These are phyloP conservation scores for Ogataea chonburiensis DNA, from an alignment of 805 yeast species.

Conservation along the genomic window DNA sequence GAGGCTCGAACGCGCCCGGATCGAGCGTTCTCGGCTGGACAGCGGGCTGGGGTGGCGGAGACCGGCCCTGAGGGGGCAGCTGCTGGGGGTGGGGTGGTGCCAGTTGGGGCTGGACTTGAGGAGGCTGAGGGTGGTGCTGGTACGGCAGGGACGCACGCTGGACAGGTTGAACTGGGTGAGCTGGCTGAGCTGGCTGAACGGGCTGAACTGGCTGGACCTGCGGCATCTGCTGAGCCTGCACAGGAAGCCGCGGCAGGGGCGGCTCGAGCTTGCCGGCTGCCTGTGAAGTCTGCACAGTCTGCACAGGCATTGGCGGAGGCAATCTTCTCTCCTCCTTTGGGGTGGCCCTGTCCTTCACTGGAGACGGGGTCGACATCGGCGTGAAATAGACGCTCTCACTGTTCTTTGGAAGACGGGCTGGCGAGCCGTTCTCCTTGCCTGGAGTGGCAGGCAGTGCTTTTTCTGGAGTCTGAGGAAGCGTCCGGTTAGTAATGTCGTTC, in stretches of 20 bases:
- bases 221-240: background rate
- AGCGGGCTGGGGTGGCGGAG: background rate
- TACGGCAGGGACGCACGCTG: background rate
- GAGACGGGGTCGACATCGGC: constrained; percentile 11
- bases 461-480: constrained; percentile 8
- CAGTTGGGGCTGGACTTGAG: background rate
- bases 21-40: background rate
- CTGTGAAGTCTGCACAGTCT: background rate
- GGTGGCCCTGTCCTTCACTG: too few relatives aligned
- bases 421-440: constrained; percentile 7
- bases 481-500: constrained; percentile 19
- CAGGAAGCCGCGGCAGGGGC: constrained; percentile 1
- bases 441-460: constrained; percentile 9
- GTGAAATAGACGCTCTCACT: constrained; percentile 13
- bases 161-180: background rate
- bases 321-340: constrained; percentile 12
- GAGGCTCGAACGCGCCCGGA: constrained; percentile 5
- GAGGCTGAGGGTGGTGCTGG: constrained; percentile 1
- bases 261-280: background rate
- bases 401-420: constrained; percentile 4
- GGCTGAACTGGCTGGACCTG: constrained; percentile 1
- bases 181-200: background rate
- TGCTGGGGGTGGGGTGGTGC: background rate
- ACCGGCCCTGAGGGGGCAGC: background rate
- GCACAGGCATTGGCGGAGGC: constrained; percentile 10